Base-by-base conservation (phyloP, 805 yeast genomes). In the Suhomyces sp. region DNA sequence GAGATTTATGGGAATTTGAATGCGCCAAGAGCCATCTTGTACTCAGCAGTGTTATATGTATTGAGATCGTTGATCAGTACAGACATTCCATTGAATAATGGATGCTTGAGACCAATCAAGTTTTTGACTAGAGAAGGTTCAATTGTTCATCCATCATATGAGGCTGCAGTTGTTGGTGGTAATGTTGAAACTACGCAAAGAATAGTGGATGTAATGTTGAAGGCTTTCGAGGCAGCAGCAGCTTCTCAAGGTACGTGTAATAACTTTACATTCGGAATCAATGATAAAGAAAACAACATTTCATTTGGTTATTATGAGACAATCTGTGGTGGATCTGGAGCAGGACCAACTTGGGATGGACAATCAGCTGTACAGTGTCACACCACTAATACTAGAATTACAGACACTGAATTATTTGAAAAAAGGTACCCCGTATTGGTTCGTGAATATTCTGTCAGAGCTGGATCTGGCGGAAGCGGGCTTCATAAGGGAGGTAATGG, bases 161-260 rank as follows among this genome's bases (percentile, higher is more conserved):
- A 85, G 11, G 91, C 95, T 30, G 98, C 97, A 2, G 95, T 88
- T 23, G 97, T 91, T 13, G 74, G 72, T 2, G 96, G 96, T 6
- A 91, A 91, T 57, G 98, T 91, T 6, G 83, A 90, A 62, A 91
- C 98, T 1, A 83, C 96, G 1, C 98, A 93, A 60, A 74, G 97
- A 48, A 79, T 93, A 30, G 88, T 95, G 0, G 97, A 90, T 60
- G 91, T 85, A 2, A 77, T 93, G 25, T 68, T 91, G 51, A 82
- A 81, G 50, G 93, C 98, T 0, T 88, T 93, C 56, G 72, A 76
- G 42, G 88, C 88, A 4, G 84, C 88, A 67, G 97, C 97, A 2
- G 96, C 88, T 46, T 88, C 97, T 1, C 98, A 91, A 62, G 96
- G 97, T 27, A 88, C 93, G 40, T 87, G 96, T 58, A 91, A 93